Evolutionary conservation across 2,329 filamentous ascomycete genomes (phyloP), one percentile per base, ranked within the genome.

Genomic region (Thielaviopsis euricoi): DNA sequence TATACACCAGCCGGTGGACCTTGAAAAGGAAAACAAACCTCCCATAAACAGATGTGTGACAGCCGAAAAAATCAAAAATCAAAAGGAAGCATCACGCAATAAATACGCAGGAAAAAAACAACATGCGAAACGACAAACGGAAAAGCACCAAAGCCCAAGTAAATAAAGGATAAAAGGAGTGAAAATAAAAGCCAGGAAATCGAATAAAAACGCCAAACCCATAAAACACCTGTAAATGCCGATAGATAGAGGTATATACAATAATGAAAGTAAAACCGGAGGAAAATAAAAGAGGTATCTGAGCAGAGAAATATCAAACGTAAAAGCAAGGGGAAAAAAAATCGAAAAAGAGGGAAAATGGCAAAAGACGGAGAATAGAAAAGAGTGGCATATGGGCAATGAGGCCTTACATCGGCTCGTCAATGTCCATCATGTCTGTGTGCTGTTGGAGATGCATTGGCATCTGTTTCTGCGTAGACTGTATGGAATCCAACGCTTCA

Each of bases 401-500:
- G 52, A 54, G 49, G 54, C 49, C 40, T 17, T 55, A 56, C 52
- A 57, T 58, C 23, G 46, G 46, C 49, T 48, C 46, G 25, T 53
- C 56, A 60, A 58, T 54, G 29, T 61, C 61, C 56, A 58, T 78
- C 59, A 80, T 77, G 62, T 80, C 76, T 17, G 37, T n/a, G 3
- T 43, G 37, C 33, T 6, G 6, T 33, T 33, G 29, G 6, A 40
- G 6, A 12, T 40, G 33, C 37, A 43, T 43, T 43, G 13, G 37
- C 58, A 75, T 76, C 22, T 71, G 72, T 60, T 75, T 74, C 1
- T 72, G 64, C 13, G 76, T 73, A 43, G 78, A 77, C 43, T 74
- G 73, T 52, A 81, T 71, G n/a, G 76, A 78, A 33, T 77, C 76
- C n/a, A 76, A 73, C 1, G 74, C 73, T 37, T 68, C 70, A 55